Conservation (phyloP, 257 asterid genomes). For the Rehmannia glutinosa region DNA sequence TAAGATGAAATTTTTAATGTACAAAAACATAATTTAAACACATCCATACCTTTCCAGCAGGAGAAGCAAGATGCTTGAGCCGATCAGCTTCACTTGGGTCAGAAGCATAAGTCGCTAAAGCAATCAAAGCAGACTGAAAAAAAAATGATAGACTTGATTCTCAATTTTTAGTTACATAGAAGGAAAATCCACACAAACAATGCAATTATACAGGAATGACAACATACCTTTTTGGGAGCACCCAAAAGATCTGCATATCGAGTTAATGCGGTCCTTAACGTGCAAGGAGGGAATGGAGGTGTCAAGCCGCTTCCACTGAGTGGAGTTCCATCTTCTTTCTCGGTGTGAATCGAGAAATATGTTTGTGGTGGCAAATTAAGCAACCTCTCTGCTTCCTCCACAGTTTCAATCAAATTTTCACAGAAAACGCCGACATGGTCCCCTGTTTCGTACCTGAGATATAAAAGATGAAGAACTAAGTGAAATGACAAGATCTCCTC, state of each 20-base stretch:
- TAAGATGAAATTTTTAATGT: background rate
- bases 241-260: constrained; percentile 83
- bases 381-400: constrained; percentile 86
- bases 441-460: constrained; percentile 86
- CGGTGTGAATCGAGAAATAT: constrained; percentile 75
- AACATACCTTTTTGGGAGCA: constrained; percentile 81
- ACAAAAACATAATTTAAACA: constrained; percentile 3
- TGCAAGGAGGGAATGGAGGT: constrained; percentile 93
- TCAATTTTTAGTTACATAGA: background rate
- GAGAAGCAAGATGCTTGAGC: constrained; percentile 81
- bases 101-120: constrained; percentile 81
- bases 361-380: constrained; percentile 73
- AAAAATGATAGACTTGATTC: constrained; percentile 1
- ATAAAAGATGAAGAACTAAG: constrained; percentile 7
- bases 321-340: constrained; percentile 81
- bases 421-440: constrained; percentile 98
- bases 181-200: background rate
- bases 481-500: background rate
- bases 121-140: constrained; percentile 70
- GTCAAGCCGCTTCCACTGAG: constrained; percentile 60
- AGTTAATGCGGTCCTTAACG: constrained; percentile 79
- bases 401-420: constrained; percentile 77
- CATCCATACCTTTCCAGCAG: constrained; percentile 85
- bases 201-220: background rate
- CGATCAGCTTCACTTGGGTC: constrained; percentile 82